phyloP scores from a whole-genome alignment of 1,139 yeast genomes.

The Pichiaceae sp. region DNA sequence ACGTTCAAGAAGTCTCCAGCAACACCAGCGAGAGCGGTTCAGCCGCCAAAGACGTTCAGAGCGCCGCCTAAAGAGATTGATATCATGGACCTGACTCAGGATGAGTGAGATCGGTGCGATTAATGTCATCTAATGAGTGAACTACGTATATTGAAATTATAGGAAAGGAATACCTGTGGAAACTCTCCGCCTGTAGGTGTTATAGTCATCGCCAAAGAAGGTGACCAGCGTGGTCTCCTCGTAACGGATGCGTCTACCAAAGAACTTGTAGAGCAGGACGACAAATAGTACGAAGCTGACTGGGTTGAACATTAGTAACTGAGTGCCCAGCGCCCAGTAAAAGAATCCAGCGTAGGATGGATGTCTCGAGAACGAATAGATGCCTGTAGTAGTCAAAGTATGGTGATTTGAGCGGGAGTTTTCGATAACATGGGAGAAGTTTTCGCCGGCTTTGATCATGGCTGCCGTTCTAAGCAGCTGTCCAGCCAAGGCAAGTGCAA shows the following conservation, averaged over 20 bases:
- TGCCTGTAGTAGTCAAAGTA: conserved; percentile 59
- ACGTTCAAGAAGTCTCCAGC: too few relatives aligned
- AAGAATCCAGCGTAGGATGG: conserved; percentile 91
- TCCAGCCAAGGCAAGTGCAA: conserved; percentile 43
- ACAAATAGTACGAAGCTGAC: conserved; percentile 40
- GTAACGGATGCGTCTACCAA: conserved; percentile 50
- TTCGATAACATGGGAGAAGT: conserved; percentile 81
- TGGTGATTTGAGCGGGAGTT: conserved; percentile 46
- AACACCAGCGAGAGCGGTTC: too few relatives aligned
- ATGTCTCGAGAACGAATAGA: conserved; percentile 63
- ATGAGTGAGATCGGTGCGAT: too few relatives aligned
- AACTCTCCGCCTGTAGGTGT: conserved; percentile 39
- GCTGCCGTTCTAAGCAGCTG: conserved; percentile 64
- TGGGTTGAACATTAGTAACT: conserved; percentile 60
- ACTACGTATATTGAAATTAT: conserved; percentile 1
- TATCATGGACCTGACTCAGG: too few relatives aligned
- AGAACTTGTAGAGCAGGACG: conserved; percentile 55
- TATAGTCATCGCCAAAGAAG: conserved; percentile 67
- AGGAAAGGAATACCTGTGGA: conserved; percentile 62
- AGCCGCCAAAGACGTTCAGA: not conserved
- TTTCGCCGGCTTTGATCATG: conserved; percentile 80
- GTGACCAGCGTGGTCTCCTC: conserved; percentile 60
- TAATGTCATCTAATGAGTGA: not conserved
- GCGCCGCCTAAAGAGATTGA: too few relatives aligned
- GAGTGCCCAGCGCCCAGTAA: conserved; percentile 90